phyloP scores from a whole-genome alignment of 257 asterid genomes.

The Solanum gandarillasii region DNA sequence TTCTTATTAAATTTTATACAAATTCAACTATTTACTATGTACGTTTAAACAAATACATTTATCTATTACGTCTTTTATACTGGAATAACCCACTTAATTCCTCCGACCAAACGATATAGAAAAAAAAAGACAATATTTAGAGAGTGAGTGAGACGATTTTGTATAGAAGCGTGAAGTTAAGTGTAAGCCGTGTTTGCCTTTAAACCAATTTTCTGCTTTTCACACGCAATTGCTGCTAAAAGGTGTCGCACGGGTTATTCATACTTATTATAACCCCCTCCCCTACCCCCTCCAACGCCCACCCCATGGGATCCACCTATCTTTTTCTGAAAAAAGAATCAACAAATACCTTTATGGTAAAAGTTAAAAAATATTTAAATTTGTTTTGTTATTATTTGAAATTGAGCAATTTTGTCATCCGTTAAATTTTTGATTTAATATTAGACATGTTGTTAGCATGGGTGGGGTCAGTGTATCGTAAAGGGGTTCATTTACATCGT shows the following conservation, averaged over 20 bases:
- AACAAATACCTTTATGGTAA: not conserved
- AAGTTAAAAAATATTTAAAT: not conserved
- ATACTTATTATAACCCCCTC: not conserved
- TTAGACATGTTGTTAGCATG: no score
- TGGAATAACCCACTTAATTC: not conserved
- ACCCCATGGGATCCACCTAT: not conserved
- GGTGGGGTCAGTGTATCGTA: not conserved
- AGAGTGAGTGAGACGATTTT: not conserved
- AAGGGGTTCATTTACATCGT: no score
- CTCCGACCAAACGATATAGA: not conserved
- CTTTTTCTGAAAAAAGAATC: not conserved
- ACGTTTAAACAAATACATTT: no score
- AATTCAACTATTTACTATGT: no score
- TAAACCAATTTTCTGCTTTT: conserved; percentile 42
- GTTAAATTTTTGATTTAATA: not conserved
- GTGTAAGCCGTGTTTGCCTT: conserved; percentile 23
- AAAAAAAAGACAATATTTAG: not conserved
- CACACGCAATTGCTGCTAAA: conserved; percentile 41
- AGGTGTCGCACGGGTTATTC: conserved; percentile 39
- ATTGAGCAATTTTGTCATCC: not conserved
- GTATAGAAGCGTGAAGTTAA: not conserved
- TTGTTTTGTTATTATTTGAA: not conserved
- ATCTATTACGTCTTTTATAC: no score
- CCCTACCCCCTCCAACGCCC: not conserved
- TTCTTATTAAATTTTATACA: no score